Conservation (phyloP, 345 rosid species). For the Boechera stricta region DNA sequence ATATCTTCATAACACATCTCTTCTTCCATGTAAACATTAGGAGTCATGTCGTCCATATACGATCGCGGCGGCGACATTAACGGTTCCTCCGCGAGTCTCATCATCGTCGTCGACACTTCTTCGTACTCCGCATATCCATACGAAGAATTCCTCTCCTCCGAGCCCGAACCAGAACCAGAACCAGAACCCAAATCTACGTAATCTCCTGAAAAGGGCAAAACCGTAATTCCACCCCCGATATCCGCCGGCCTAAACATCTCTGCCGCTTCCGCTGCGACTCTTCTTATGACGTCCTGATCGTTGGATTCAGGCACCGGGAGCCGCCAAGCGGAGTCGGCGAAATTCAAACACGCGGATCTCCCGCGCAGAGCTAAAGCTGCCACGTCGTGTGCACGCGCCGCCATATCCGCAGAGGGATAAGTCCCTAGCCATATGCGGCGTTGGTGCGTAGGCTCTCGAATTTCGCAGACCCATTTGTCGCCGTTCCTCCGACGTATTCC, state of each 20-base stretch:
- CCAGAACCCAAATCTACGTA: constrained; percentile 2
- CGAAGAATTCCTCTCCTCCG: constrained; percentile 17
- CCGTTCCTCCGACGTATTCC: constrained; percentile 66
- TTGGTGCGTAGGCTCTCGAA: constrained; percentile 63
- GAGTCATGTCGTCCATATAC: constrained; percentile 18
- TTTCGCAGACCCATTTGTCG: constrained; percentile 76
- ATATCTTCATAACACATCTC: constrained; percentile 36
- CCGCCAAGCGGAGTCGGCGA: constrained; percentile 71
- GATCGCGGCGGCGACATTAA: constrained; percentile 64
- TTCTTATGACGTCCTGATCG: constrained; percentile 52
- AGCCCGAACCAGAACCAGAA: constrained; percentile 15
- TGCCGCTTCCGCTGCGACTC: constrained; percentile 61
- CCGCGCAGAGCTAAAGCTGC: constrained; percentile 73
- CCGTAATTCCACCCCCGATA: constrained; percentile 17
- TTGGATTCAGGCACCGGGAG: constrained; percentile 59
- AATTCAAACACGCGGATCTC: constrained; percentile 70
- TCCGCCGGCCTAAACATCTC: constrained; percentile 56
- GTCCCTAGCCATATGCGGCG: constrained; percentile 83
- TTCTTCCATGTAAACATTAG: constrained; percentile 34
- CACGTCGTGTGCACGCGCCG: constrained; percentile 82
- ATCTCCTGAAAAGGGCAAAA: constrained; percentile 33
- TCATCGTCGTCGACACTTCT: constrained; percentile 28
- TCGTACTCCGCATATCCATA: constrained; percentile 21
- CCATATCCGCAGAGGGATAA: constrained; percentile 77
- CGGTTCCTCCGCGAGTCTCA: constrained; percentile 66